Conservation (phyloP, 1,284 basidiomycete species). For the Anthracocystis setariae region DNA sequence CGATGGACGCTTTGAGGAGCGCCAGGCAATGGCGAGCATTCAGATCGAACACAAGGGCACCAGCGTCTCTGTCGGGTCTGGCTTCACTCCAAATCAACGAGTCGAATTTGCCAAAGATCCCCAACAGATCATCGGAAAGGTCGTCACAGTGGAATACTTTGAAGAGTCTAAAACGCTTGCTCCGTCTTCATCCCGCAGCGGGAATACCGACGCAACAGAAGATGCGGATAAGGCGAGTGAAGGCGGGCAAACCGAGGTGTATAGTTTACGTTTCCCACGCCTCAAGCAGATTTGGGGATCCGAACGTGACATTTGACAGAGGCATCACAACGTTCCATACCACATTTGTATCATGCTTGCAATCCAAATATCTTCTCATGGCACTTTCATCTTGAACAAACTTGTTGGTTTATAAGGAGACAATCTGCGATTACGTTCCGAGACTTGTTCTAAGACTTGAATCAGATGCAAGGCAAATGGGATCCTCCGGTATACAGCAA, state of each 20-base stretch:
- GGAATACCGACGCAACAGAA: neutral
- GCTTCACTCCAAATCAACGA: constrained; percentile 48
- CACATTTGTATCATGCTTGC: neutral
- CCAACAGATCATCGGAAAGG: constrained; percentile 41
- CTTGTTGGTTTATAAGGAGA: constrained; percentile 8
- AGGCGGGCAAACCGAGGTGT: constrained; percentile 5
- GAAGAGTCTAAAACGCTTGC: constrained; percentile 30
- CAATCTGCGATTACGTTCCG: constrained; percentile 14
- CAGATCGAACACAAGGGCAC: constrained; percentile 46
- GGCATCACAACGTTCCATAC: too few relatives aligned
- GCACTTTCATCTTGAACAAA: neutral
- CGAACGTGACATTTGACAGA: constrained; percentile 30
- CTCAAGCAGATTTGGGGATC: constrained; percentile 52
- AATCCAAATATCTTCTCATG: neutral
- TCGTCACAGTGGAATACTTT: constrained; percentile 55
- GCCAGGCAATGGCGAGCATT: constrained; percentile 39
- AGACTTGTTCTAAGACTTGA: neutral
- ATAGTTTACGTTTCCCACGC: constrained; percentile 55
- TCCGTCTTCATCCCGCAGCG: constrained; percentile 2
- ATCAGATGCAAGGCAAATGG: neutral
- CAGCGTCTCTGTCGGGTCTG: constrained; percentile 51
- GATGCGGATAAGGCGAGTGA: neutral
- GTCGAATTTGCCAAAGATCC: constrained; percentile 48
- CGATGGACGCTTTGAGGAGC: constrained; percentile 41
- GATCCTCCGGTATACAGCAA: constrained; percentile 33